Base-by-base conservation (phyloP, 768 basidiomycete genomes). In the Cyclocybe cylindracea region DNA sequence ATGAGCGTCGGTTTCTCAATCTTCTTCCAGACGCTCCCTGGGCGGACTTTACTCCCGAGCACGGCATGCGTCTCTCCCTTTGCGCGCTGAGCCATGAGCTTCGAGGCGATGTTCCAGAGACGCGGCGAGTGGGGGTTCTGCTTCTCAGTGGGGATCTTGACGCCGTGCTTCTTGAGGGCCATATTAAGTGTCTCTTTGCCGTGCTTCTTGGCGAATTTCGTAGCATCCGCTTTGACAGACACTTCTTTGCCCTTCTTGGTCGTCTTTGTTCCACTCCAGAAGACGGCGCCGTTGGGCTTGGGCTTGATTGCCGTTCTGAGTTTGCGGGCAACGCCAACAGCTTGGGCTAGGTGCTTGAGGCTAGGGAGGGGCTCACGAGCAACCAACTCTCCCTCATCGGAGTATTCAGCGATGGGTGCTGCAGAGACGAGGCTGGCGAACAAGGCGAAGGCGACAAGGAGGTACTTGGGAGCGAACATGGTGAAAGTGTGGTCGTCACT, bases 31-130 rank as follows among this genome's bases (percentile, higher is more conserved):
- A 50, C 39, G 32, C 48, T 50, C 5, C 42, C 10, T 2, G 19
- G 48, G 13, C 39, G 14, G 13, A 34, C 31, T 7, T 14, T 18
- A 5, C n/a, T 10, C 8, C 48, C 48, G 10, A 41, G 48, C 6
- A 39, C 14, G 7, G 39, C 48, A 29, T 50, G 43, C 24, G 43
- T 44, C 10, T 44, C 43, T 9, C 48, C 48, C 10, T 35, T 42
- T 14, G 29, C 34, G 6, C 48, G 39, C 29, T 32, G 39, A 3
- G 48, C 48, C 24, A 42, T 16, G 2, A 18, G 19, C 4, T 33
- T 50, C n/a, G 48, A 50, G 8, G 48, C 48, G n/a, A 42, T 32
- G 7, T 13, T 16, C 48, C 48, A 50, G 13, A 49, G 37, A 11
- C 39, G 37, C 18, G 18, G 11, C 18, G 19, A 29, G 11, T 31